Evolutionary conservation across 2,329 filamentous ascomycete genomes (phyloP), one percentile per base, ranked within the genome.

Genomic region (Fusarium agapanthi): DNA sequence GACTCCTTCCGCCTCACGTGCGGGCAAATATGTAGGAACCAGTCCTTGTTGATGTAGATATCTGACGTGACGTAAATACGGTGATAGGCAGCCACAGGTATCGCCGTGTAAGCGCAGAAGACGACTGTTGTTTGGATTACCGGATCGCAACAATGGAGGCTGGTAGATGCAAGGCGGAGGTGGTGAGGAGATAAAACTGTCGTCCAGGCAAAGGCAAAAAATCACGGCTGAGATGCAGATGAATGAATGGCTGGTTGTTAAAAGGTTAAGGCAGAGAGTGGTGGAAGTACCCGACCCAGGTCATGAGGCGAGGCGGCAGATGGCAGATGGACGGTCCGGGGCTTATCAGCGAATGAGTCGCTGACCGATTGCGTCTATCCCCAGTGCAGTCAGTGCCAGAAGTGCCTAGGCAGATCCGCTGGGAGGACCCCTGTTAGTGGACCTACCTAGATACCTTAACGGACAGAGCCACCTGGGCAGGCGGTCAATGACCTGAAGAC

Each of bases 1-100:
- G 71, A 76, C 78, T 77, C 73, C 80, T 78, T 75, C 77, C 80
- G 67, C 79, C 81, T 78, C 79, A 77, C 76, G 75, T 76, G 71
- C 71, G 50, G 63, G 65, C 63, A 65, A 71, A 64, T 51, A 68
- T 55, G 62, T 50, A 56, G 37, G 43, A 50, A 48, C 60, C 55
- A 61, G 53, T 48, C 56, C 57, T 54, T 58, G 66, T 61, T 70
- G 65, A 55, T 48, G 20, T 40, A 47, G 51, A 69, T 65, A 70
- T 67, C 60, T 40, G 72, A 61, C 67, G 75, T 77, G 73, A 71
- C 66, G 75, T 78, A 73, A 65, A 67, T 61, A 61, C 37, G 67
- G 45, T 67, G 48, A 53, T 57, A 69, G 71, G 63, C 56, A 69
- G 38, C 65, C 48, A 61, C 38, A 43, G 48, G 43, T 65, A 64